Evolutionary conservation across 106 monocot species (phyloP).

Genomic region (Dendrobium huoshanense): DNA sequence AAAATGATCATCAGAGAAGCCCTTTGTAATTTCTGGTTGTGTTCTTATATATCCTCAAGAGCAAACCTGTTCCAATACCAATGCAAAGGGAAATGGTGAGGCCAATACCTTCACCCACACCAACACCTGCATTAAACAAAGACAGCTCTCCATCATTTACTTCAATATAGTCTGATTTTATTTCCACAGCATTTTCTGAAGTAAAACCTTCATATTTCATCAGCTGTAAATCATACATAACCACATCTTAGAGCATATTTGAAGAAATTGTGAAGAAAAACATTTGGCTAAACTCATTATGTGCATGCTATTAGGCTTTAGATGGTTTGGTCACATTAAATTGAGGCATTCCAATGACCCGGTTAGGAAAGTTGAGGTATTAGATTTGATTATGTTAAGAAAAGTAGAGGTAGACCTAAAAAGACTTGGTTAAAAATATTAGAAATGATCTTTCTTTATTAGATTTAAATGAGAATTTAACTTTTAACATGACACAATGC

Average conservation of each 20-base stretch:
- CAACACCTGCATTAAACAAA: conserved; percentile 61
- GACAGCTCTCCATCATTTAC: conserved; percentile 47
- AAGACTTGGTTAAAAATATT: too few relatives aligned
- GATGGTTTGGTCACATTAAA: too few relatives aligned
- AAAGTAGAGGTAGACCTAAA: too few relatives aligned
- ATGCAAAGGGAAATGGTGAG: conserved; percentile 38
- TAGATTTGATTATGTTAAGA: too few relatives aligned
- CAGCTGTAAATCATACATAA: conserved; percentile 4
- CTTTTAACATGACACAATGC: too few relatives aligned
- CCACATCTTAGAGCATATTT: neutral
- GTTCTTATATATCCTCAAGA: conserved; percentile 24
- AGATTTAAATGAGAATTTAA: too few relatives aligned
- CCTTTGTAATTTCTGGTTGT: conserved; percentile 24
- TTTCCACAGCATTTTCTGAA: conserved; percentile 8
- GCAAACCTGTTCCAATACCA: conserved; percentile 33
- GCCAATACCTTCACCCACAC: conserved; percentile 42
- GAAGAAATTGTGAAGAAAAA: too few relatives aligned
- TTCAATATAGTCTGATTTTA: conserved; percentile 28
- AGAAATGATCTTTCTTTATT: too few relatives aligned
- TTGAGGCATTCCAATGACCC: too few relatives aligned
- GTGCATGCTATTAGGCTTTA: too few relatives aligned
- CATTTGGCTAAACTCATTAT: too few relatives aligned
- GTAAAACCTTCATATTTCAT: conserved; percentile 12
- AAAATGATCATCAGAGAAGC: conserved; percentile 11
- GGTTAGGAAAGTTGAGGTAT: too few relatives aligned